phyloP scores from a whole-genome alignment of 2,329 filamentous ascomycete genomes.

The Pezicula radicicola region DNA sequence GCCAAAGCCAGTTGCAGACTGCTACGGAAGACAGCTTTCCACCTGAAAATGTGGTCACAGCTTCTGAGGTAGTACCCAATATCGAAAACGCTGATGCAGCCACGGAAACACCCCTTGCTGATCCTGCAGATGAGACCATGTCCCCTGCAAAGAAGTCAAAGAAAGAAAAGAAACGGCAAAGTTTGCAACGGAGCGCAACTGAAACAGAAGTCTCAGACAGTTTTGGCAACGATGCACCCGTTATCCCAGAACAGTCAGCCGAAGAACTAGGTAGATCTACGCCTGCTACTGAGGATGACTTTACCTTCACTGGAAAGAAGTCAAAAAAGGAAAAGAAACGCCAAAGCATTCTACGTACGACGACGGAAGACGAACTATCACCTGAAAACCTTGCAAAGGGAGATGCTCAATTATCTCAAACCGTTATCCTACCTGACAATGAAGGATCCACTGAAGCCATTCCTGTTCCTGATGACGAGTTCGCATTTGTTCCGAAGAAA shows the following conservation, averaged over 20 bases:
- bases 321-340: conserved; percentile 27
- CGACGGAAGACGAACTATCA: conserved; percentile 5
- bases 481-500: conserved; percentile 28
- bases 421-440: background rate
- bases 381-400: conserved; percentile 2
- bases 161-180: conserved; percentile 19
- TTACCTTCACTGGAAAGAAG: conserved; percentile 26
- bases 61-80: background rate
- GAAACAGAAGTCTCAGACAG: background rate
- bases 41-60: background rate
- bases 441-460: no score
- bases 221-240: background rate
- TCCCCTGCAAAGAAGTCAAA: background rate
- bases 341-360: conserved; percentile 7
- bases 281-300: background rate
- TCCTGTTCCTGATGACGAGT: conserved; percentile 12
- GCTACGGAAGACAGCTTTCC: background rate
- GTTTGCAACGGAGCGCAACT: background rate
- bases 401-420: conserved; percentile 1
- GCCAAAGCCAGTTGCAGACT: background rate
- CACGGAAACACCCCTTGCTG: background rate
- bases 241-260: background rate
- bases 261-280: background rate
- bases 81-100: background rate
- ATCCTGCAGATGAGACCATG: background rate